Conservation (phyloP, 2,329 filamentous ascomycete species). For the Cladosporium sp. region DNA sequence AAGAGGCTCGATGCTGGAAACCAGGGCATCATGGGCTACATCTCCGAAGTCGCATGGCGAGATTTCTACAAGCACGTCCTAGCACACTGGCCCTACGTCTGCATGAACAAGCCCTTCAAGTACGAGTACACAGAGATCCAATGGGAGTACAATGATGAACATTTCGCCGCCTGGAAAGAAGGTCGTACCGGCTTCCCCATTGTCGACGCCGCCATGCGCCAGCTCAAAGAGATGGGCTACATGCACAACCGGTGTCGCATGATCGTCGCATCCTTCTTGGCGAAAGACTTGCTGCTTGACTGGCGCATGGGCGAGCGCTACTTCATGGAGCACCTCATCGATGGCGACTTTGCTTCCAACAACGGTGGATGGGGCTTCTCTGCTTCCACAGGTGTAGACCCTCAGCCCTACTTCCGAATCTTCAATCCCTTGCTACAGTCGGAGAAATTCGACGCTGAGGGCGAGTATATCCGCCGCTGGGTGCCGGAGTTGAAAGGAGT, state of each 20-base stretch:
- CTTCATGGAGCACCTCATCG: conserved; percentile 77
- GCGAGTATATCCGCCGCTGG: conserved; percentile 79
- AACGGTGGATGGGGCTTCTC: conserved; percentile 67
- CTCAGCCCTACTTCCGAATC: conserved; percentile 85
- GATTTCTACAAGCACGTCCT: conserved; percentile 88
- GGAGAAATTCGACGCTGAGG: conserved; percentile 77
- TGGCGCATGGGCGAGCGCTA: conserved; percentile 78
- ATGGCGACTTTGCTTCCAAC: conserved; percentile 76
- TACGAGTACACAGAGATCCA: conserved; percentile 76
- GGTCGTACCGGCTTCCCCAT: conserved; percentile 77
- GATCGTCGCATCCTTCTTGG: conserved; percentile 75
- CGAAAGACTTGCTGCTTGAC: conserved; percentile 76
- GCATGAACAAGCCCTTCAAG: conserved; percentile 76
- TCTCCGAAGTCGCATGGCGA: conserved; percentile 78
- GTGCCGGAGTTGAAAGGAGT: conserved; percentile 67
- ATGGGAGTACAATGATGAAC: conserved; percentile 70
- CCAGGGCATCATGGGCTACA: conserved; percentile 67
- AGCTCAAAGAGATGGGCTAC: conserved; percentile 63
- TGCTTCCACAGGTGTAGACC: conserved; percentile 70
- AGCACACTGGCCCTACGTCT: conserved; percentile 78
- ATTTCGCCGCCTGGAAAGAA: conserved; percentile 69
- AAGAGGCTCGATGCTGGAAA: conserved; percentile 62
- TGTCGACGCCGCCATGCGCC: conserved; percentile 82
- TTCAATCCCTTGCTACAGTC: conserved; percentile 84
- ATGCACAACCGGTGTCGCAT: conserved; percentile 86